These are phyloP conservation scores for Rhizoctonia solani DNA, from an alignment of 1,284 basidiomycete species.

Conservation along the genomic window DNA sequence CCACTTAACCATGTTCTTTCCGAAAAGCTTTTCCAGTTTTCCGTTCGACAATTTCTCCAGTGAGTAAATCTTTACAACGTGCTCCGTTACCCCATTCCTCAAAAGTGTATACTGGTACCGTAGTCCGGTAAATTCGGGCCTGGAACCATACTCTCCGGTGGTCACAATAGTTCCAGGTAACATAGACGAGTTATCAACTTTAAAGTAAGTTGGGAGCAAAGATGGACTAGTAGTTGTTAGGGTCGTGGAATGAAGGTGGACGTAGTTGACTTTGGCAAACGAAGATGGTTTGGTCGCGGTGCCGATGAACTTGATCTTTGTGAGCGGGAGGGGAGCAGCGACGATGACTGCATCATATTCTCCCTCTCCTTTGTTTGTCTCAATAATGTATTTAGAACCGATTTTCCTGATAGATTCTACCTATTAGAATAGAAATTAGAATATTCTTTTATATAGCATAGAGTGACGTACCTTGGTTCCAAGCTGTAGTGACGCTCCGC, in stretches of 20 bases:
- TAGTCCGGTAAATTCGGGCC: conserved; percentile 86
- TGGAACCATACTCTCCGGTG: conserved; percentile 56
- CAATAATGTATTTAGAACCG: conserved; percentile 16
- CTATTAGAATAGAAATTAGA: too few species aligned
- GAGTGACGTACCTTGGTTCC: conserved; percentile 56
- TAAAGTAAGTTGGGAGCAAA: conserved; percentile 75
- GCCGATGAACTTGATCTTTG: conserved; percentile 50
- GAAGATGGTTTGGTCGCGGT: conserved; percentile 16
- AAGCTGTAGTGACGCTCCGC: conserved; percentile 71
- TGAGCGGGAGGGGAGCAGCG: conserved; percentile 73
- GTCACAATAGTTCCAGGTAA: conserved; percentile 79
- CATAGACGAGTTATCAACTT: conserved; percentile 51
- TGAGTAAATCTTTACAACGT: conserved; percentile 91
- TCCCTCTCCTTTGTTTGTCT: not conserved
- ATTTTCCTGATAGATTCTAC: too few species aligned
- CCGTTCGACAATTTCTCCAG: conserved; percentile 63
- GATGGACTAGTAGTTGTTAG: conserved; percentile 73
- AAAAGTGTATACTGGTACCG: conserved; percentile 71
- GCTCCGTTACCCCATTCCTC: conserved; percentile 50
- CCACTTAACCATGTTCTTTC: conserved; percentile 72
- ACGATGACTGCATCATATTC: conserved; percentile 72
- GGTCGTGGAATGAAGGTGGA: conserved; percentile 87
- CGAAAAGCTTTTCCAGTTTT: conserved; percentile 68
- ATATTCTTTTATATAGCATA: too few species aligned
- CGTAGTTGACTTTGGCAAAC: conserved; percentile 53